Base-by-base conservation (phyloP, 371 early-diverging fungal species). In the Parasitella parasitica region DNA sequence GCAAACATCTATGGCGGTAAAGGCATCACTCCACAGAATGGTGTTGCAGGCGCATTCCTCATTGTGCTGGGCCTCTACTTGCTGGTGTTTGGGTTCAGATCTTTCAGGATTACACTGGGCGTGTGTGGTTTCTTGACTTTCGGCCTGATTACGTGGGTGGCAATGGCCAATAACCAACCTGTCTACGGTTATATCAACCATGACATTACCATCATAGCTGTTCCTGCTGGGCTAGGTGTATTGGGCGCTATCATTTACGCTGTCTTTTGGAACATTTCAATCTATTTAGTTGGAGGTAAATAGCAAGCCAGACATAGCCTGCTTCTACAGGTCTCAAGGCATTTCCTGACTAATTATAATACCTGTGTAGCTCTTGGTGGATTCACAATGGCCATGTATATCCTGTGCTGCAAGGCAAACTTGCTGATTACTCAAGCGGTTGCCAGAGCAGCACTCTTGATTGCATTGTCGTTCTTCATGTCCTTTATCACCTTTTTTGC, bases 121-220 rank as follows among this genome's bases (percentile, higher is more conserved):
- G 63, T 75, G 6, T 64, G 39, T 35, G 78, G 78, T 9, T 75
- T 75, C 15, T 52, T 77, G 4, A 66, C 73, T 7, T 68, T 75
- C 56, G 78, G 71, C 4, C 27, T 65, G 0, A 69, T 69, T 18
- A 64, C 69, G 24, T 69, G 69, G 69, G 61, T 69, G 0, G 69
- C 64, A 22, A 63, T 69, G 69, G 43, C 64, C 5, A 69, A 69
- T 28, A 63, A 64, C 35, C 69, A 69, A 36, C 69, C 69, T 38
- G 59, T 49, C 36, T 59, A 69, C 37, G 69, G 69, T 15, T 69
- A 69, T 46, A 46, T 69, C 28, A 69, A 69, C 27, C 43, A 69
- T 39, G 53, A 63, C 28, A 60, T 69, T n/a, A 69, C 69, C 6
- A 59, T 64, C 20, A 41, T 69, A 35, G 63, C 64, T 4, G 69